Base-by-base conservation (phyloP, 345 rosid genomes). In the Gossypium australe region DNA sequence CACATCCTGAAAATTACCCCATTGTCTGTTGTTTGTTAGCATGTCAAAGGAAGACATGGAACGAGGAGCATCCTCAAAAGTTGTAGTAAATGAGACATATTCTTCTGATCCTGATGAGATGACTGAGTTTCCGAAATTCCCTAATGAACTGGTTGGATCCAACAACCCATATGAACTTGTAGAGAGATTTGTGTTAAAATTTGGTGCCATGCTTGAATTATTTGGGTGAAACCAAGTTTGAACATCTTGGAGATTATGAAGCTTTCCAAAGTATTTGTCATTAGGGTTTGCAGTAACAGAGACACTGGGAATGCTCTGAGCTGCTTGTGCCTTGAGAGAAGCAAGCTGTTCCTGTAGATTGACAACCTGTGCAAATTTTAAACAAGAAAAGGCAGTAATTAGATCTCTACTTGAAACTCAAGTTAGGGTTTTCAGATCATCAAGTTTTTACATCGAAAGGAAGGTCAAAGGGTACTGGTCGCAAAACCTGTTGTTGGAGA, bases 331-430 rank as follows among this genome's bases (percentile, higher is more conserved):
- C 82, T 89, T 92, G 49, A 94, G 88, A 80, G 82, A 88, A 81
- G 93, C 92, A 66, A 94, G 90, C 41, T 94, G 94, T 71, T 91
- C 86, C 71, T 92, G 98, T 75, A 94, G 84, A 87, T 85, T 90
- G 75, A 90, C 90, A 80, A 94, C 94, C 98, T 90, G 80, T 61
- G 86, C 72, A 75, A 60, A 72, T 67, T 48, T n/a, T 13, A 66
- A 25, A 44, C 3, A 47, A 69, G 70, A 77, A 53, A 29, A 2
- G 0, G 29, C 4, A 43, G 27, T 67, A 7, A 29, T 65, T 41
- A 49, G 51, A 63, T 52, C 70, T 66, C 62, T 7, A 1, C 18
- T 3, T 20, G 45, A 44, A 53, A 29, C 27, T 38, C 55, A 57
- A 75, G 55, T 41, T 83, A 87, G 84, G 84, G 78, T 75, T 79